Base-by-base conservation (phyloP, 129 eudicot genomes). In the Erigeron canadensis region DNA sequence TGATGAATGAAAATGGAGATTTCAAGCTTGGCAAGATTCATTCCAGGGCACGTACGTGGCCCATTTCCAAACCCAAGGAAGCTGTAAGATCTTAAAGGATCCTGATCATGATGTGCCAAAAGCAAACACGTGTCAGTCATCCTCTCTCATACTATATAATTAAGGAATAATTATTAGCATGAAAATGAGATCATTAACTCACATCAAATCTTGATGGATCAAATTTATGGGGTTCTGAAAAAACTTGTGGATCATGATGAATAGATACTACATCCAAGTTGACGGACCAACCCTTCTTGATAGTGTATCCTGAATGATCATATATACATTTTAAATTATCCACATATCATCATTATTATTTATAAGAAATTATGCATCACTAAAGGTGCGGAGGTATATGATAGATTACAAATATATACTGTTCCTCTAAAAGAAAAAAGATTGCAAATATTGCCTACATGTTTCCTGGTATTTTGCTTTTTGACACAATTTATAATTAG, bases 261-360 rank as follows among this genome's bases (percentile, higher is more conserved):
- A 89, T 89, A 18, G 96, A 84, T 42, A 86, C 96, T 38, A 86
- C 96, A 76, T 89, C 96, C 90, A 89, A 83, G 86, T 86, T 86
- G 50, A 89, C 77, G 10, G 96, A 85, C 96, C 92, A 86, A 2
- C 96, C 90, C 69, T 86, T 89, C 77, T 84, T 66, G 54, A 89
- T 84, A 59, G 75, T 79, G 63, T 79, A 84, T 5, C 96, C 93
- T 89, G 77, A 39, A 1, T n/a, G 58, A 53, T 53, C 2, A 23
- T n/a, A n/a, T n/a, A n/a, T n/a, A n/a, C n/a, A n/a, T n/a, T n/a
- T n/a, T n/a, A n/a, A n/a, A n/a, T n/a, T n/a, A n/a, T n/a, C n/a
- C n/a, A n/a, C n/a, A n/a, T n/a, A n/a, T n/a, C n/a, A n/a, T n/a
- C n/a, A n/a, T n/a, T n/a, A n/a, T n/a, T n/a, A n/a, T n/a, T n/a